Evolutionary conservation across 352 stramenopile genomes (phyloP), one percentile per base, ranked within the genome.

Genomic region (Pythium diclinum): DNA sequence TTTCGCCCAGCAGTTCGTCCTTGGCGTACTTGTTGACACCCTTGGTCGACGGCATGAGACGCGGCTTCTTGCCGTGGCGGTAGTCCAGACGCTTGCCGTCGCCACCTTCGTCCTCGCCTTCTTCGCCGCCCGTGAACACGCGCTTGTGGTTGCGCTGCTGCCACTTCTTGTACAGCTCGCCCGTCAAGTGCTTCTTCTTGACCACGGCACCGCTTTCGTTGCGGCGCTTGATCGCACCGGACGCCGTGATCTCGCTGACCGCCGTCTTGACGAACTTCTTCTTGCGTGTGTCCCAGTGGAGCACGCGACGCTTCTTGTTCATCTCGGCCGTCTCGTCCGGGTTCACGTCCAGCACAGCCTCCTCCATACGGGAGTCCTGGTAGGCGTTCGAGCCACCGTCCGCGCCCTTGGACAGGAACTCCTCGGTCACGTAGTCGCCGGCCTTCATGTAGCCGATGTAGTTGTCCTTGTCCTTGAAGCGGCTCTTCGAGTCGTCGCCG

Each of bases 261-360:
- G 89, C 97, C 7, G 89, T 96, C 75, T 97, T 96, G 54, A 98
- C 89, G 64, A 96, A 98, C 70, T 97, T 97, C 73, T 97, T 97
- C 78, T 99, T 99, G 58, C 96, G 95, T 49, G 94, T 95, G 77
- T 99, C 98, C 98, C 97, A 99, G 76, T 98, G 91, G 73, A 99
- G 85, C 75, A 99, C 97, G 23, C 95, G 83, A n/a, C 98, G 91
- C 72, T 98, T 98, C 74, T 98, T 98, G 64, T 98, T 97, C 77
- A 99, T 89, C 63, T 98, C 92, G 32, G 97, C 85, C n/a, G 97
- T 96, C 63, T 99, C 97, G 64, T 99, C 97, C 13, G 96, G 96
- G 62, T 98, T 98, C 68, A 99, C 93, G 68, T 99, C 97, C 32
- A 99, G 69, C 68, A 99, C 97, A 11, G 95, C 95, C 61, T 99